A percentile compares a stretch with the other conserved stretches of the same genome.
Evolutionary conservation across 148 eudicot species (phyloP).

Genomic region (Nepenthes gracilis): DNA sequence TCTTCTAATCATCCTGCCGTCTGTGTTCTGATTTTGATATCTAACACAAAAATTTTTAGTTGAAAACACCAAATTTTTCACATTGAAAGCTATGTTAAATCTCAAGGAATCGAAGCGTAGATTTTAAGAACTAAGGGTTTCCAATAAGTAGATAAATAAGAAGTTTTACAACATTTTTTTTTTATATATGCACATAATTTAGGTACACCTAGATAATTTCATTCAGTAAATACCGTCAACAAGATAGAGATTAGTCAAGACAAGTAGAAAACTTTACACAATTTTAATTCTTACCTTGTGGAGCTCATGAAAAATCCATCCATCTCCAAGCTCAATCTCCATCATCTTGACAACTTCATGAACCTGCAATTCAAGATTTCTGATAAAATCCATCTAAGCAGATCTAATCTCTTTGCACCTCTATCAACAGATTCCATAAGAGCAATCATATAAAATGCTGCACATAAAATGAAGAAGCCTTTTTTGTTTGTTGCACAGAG

Average conservation of each 20-base stretch:
- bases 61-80: too few relatives aligned
- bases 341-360: conserved; percentile 72
- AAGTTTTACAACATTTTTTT: background rate
- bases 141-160: background rate
- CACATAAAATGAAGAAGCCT: background rate
- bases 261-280: background rate
- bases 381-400: background rate
- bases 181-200: too few relatives aligned
- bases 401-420: background rate
- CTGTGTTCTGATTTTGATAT: too few relatives aligned
- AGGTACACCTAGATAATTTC: too few relatives aligned
- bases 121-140: too few relatives aligned
- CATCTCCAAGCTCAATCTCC: conserved; percentile 94
- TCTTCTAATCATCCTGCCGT: background rate
- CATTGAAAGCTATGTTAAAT: too few relatives aligned
- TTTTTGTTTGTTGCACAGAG: background rate
- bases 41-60: too few relatives aligned
- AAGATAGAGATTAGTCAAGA: background rate
- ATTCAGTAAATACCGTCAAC: background rate
- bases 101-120: too few relatives aligned
- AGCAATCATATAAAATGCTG: background rate
- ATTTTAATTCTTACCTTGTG: conserved; percentile 40
- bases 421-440: background rate
- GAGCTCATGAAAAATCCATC: conserved; percentile 57
- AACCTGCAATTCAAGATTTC: conserved; percentile 28